Evolutionary conservation across 176 grass and related monocot genomes (phyloP).

Genomic region (Bolboschoenus planiculmis): DNA sequence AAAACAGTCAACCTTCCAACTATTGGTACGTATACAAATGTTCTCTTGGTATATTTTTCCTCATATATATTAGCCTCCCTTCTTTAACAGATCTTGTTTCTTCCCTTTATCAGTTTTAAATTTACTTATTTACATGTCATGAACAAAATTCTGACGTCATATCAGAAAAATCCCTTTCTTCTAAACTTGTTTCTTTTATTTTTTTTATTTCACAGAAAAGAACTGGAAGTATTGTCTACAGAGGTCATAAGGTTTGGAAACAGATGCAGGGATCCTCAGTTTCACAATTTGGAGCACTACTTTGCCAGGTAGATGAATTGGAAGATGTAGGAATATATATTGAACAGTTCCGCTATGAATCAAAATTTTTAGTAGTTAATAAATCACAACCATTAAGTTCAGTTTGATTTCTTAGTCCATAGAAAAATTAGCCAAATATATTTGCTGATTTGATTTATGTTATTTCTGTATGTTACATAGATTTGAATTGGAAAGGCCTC

Average conservation of each 20-base stretch:
- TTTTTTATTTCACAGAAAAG: slow-evolving; percentile 37
- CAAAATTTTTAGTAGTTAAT: too few species aligned
- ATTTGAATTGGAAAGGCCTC: slow-evolving; percentile 32
- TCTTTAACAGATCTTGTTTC: neutral
- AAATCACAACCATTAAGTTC: too few species aligned
- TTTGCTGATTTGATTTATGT: too few species aligned
- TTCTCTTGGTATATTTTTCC: neutral
- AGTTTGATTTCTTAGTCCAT: too few species aligned
- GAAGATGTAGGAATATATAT: neutral
- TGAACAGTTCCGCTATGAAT: too few species aligned
- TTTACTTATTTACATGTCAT: neutral
- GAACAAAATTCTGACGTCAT: neutral
- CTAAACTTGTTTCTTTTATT: neutral
- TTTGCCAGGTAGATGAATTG: slow-evolving; percentile 34
- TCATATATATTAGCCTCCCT: neutral
- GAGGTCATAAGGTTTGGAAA: slow-evolving; percentile 52
- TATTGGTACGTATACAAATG: neutral
- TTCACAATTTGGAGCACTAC: slow-evolving; percentile 47
- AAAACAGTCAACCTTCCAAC: neutral
- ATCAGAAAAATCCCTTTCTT: neutral
- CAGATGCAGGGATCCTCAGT: slow-evolving; percentile 37
- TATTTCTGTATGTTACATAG: slow-evolving; percentile 11
- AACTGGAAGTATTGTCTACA: slow-evolving; percentile 31
- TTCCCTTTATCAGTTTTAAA: neutral
- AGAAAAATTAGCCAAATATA: too few species aligned